These are phyloP conservation scores for Cyclotella sp. DNA, from an alignment of 108 stramenopile genomes.

Conservation along the genomic window DNA sequence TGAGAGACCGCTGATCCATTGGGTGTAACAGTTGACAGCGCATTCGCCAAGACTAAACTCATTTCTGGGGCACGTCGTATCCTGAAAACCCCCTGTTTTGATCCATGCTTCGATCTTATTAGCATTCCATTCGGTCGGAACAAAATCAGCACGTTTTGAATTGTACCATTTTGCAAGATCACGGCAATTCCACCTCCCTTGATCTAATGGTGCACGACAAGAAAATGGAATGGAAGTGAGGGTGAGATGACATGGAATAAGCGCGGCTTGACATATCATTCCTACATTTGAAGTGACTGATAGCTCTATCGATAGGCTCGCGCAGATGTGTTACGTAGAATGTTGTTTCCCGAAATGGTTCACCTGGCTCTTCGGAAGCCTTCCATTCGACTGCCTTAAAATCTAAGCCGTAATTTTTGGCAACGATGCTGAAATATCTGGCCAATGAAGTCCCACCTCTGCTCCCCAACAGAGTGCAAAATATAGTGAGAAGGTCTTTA, in stretches of 20 bases:
- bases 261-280: neutral
- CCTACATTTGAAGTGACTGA: constrained; percentile 36
- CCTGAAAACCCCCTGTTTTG: constrained; percentile 24
- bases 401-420: constrained; percentile 23
- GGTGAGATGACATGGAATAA: neutral
- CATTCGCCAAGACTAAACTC: constrained; percentile 38
- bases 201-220: constrained; percentile 15
- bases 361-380: constrained; percentile 31
- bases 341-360: constrained; percentile 13
- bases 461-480: neutral
- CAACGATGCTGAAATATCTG: constrained; percentile 23
- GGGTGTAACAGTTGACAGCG: constrained; percentile 52
- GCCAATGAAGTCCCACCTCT: constrained; percentile 32
- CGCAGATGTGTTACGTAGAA: constrained; percentile 35
- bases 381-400: constrained; percentile 10
- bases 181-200: constrained; percentile 51
- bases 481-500: neutral
- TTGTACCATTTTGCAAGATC: constrained; percentile 18
- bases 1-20: constrained; percentile 42
- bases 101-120: constrained; percentile 37
- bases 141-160: constrained; percentile 8
- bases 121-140: constrained; percentile 37
- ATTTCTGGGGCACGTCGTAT: neutral
- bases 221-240: neutral
- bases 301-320: constrained; percentile 25